A percentile compares a stretch with the other conserved stretches of the same genome.
Conservation (phyloP, 257 asterid genomes). For the Salvia hispanica region DNA sequence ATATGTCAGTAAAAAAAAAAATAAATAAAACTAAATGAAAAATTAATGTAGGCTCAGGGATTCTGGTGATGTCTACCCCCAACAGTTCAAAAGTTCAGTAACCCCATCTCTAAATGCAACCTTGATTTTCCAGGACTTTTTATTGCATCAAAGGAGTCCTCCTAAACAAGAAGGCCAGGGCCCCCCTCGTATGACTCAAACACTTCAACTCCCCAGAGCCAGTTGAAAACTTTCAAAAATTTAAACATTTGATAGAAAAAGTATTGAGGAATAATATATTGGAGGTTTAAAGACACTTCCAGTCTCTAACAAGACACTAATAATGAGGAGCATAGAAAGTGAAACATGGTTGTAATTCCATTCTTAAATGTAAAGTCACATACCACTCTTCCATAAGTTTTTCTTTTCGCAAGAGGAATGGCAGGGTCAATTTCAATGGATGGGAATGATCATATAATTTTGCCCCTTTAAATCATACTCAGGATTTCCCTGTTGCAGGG, state of each 20-base stretch:
- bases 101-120: constrained; percentile 86
- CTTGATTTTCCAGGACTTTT: constrained; percentile 67
- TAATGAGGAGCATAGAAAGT: constrained; percentile 19
- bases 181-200: too few relatives aligned
- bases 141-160: constrained; percentile 67
- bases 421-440: constrained; percentile 84
- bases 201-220: constrained; percentile 26
- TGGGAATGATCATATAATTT: constrained; percentile 71
- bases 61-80: constrained; percentile 55
- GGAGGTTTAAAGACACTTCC: constrained; percentile 13
- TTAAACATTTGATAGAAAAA: constrained; percentile 8
- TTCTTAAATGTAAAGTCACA: constrained; percentile 30
- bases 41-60: not conserved
- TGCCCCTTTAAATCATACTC: constrained; percentile 83
- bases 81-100: constrained; percentile 77
- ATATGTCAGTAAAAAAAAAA: not conserved
- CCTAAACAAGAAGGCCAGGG: constrained; percentile 90
- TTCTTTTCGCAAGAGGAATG: constrained; percentile 77
- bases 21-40: not conserved
- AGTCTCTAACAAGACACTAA: constrained; percentile 18
- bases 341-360: constrained; percentile 7
- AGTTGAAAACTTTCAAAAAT: constrained; percentile 15
- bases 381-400: constrained; percentile 98
- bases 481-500: constrained; percentile 74
- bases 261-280: constrained; percentile 3